Evolutionary conservation across 495 filamentous ascomycete species (phyloP).

Genomic region (Penicillium argentinense): DNA sequence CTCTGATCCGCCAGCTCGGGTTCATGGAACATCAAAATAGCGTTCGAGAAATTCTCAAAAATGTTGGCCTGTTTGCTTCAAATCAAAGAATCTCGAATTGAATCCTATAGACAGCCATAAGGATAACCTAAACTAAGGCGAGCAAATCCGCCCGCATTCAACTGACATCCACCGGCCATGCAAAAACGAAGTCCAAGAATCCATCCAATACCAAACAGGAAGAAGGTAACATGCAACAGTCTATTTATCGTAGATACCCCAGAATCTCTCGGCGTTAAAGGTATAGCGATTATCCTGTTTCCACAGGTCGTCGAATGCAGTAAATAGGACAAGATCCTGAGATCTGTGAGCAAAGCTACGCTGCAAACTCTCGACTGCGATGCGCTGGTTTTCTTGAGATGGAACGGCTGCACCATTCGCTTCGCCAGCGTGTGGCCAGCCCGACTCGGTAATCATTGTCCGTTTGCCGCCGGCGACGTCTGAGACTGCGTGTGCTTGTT

Average conservation of each 20-base stretch:
- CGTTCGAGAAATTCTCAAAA: background rate
- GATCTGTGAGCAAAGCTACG: slow-evolving; percentile 44
- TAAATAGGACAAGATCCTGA: slow-evolving; percentile 64
- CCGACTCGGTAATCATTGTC: slow-evolving; percentile 69
- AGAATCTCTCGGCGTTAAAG: slow-evolving; percentile 70
- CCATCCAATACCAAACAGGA: background rate
- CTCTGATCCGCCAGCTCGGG: too few species aligned
- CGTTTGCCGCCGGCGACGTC: slow-evolving; percentile 52
- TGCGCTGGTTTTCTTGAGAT: slow-evolving; percentile 57
- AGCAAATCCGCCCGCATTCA: too few species aligned
- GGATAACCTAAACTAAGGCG: background rate
- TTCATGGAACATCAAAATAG: too few species aligned
- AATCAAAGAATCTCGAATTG: background rate
- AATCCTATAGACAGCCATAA: background rate
- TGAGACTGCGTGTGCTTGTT: slow-evolving; percentile 52
- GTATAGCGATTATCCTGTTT: slow-evolving; percentile 65
- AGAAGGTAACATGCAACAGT: background rate
- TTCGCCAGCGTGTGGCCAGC: slow-evolving; percentile 73
- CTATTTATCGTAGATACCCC: slow-evolving; percentile 54
- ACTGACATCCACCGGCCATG: background rate
- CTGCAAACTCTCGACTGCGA: slow-evolving; percentile 64
- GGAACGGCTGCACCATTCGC: slow-evolving; percentile 66
- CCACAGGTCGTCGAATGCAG: slow-evolving; percentile 75
- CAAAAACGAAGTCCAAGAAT: background rate
- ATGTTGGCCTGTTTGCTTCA: too few species aligned